These are phyloP conservation scores for Bruguiera gymnorhiza DNA, from an alignment of 345 rosid species.

Conservation along the genomic window DNA sequence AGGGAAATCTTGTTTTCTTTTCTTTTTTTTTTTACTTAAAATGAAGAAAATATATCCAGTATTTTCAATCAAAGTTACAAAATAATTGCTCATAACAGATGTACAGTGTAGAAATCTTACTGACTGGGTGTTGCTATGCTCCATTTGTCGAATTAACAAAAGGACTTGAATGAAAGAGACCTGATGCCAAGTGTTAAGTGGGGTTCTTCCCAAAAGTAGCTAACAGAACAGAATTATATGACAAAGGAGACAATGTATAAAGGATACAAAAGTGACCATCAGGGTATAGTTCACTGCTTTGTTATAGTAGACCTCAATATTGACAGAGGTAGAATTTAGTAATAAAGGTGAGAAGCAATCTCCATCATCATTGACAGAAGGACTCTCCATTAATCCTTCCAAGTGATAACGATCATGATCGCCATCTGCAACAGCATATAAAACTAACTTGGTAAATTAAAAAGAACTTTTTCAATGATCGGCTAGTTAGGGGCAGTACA, in stretches of 20 bases:
- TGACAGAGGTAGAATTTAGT: slow-evolving; percentile 87
- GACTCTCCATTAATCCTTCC: slow-evolving; percentile 94
- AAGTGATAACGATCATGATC: slow-evolving; percentile 67
- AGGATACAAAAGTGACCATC: slow-evolving; percentile 99
- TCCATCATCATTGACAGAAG: slow-evolving; percentile 84
- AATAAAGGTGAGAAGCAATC: slow-evolving; percentile 85
- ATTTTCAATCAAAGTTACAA: background rate
- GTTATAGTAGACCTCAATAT: slow-evolving; percentile 89
- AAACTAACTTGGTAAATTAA: slow-evolving; percentile 2
- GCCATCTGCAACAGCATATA: slow-evolving; percentile 54
- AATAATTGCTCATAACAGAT: background rate
- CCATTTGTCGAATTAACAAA: slow-evolving; percentile 92
- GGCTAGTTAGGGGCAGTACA: no score
- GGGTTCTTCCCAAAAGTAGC: slow-evolving; percentile 19
- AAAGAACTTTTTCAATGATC: no score
- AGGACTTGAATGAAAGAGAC: slow-evolving; percentile 95
- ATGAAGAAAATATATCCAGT: background rate
- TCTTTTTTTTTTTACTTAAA: background rate
- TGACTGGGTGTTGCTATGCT: slow-evolving; percentile 93
- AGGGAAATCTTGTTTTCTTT: no score
- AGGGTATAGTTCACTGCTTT: slow-evolving; percentile 98
- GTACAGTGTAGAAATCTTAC: slow-evolving; percentile 42
- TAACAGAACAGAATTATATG: slow-evolving; percentile 7
- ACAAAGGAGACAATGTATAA: slow-evolving; percentile 13
- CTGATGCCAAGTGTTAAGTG: slow-evolving; percentile 66